Evolutionary conservation across 176 grass and related monocot species (phyloP).

Genomic region (Puya raimondii): DNA sequence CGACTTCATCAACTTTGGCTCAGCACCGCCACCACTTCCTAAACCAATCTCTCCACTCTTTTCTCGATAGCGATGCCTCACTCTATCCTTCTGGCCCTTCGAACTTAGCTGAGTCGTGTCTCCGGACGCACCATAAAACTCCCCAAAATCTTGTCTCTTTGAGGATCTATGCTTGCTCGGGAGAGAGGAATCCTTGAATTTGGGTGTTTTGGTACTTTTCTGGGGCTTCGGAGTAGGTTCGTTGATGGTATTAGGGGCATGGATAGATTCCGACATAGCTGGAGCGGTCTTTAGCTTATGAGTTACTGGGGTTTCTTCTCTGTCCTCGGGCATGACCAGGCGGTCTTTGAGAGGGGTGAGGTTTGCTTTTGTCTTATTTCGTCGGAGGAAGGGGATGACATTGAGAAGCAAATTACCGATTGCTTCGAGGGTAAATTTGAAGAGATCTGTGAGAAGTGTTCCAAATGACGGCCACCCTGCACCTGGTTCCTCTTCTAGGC

Average conservation of each 20-base stretch:
- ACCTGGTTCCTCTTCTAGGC: slow-evolving; percentile 77
- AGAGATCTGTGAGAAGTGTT: slow-evolving; percentile 66
- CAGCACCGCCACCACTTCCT: slow-evolving; percentile 21
- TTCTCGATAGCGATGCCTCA: slow-evolving; percentile 64
- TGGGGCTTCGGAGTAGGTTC: slow-evolving; percentile 44
- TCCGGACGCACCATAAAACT: slow-evolving; percentile 44
- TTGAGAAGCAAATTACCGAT: slow-evolving; percentile 64
- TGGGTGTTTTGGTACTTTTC: slow-evolving; percentile 56
- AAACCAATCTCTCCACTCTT: slow-evolving; percentile 53
- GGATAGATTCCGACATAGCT: slow-evolving; percentile 45
- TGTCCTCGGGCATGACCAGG: slow-evolving; percentile 64
- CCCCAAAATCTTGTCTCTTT: slow-evolving; percentile 68
- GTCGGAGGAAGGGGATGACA: slow-evolving; percentile 32
- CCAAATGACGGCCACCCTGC: slow-evolving; percentile 85
- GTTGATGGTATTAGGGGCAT: slow-evolving; percentile 25
- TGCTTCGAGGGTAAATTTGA: slow-evolving; percentile 63
- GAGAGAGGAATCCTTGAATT: slow-evolving; percentile 72
- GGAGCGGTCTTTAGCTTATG: slow-evolving; percentile 59
- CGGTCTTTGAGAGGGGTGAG: slow-evolving; percentile 65
- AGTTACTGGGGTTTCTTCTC: slow-evolving; percentile 20
- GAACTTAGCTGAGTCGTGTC: slow-evolving; percentile 35
- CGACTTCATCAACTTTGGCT: slow-evolving; percentile 44
- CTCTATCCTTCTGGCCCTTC: slow-evolving; percentile 69
- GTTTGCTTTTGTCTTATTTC: slow-evolving; percentile 36
- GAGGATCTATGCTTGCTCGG: slow-evolving; percentile 78